Conservation (phyloP, 805 yeast species). For the Spathaspora passalidarum region DNA sequence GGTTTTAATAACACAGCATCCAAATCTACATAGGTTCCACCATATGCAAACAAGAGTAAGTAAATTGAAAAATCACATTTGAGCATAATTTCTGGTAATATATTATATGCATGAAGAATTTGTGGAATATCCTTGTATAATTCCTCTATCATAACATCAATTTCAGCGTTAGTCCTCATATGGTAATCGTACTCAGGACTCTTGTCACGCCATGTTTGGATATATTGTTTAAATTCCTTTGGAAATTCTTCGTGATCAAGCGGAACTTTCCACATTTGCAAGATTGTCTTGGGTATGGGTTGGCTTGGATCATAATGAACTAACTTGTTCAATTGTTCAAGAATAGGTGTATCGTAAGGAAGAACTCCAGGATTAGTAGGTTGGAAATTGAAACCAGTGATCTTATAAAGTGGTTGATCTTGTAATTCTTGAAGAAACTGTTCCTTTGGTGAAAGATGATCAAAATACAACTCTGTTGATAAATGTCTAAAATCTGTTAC, state of each 20-base stretch:
- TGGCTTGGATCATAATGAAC: too few relatives aligned
- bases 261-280: too few relatives aligned
- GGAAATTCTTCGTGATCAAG: constrained; percentile 61
- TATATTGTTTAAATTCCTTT: constrained; percentile 51
- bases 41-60: constrained; percentile 79
- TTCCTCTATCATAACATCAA: constrained; percentile 58
- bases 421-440: too few relatives aligned
- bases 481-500: too few relatives aligned
- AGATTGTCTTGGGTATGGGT: too few relatives aligned
- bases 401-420: too few relatives aligned
- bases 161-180: constrained; percentile 70
- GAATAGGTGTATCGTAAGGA: too few relatives aligned
- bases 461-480: too few relatives aligned
- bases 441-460: too few relatives aligned
- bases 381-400: too few relatives aligned
- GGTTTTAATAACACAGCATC: constrained; percentile 80
- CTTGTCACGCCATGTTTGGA: constrained; percentile 62
- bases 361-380: too few relatives aligned
- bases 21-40: constrained; percentile 90
- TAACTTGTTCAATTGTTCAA: too few relatives aligned
- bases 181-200: constrained; percentile 79
- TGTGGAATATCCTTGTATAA: constrained; percentile 70
- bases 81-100: constrained; percentile 75
- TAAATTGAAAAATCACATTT: constrained; percentile 94
- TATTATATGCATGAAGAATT: constrained; percentile 68